Conservation (phyloP, 2,329 filamentous ascomycete species). For the Trematosphaeria pertusa region DNA sequence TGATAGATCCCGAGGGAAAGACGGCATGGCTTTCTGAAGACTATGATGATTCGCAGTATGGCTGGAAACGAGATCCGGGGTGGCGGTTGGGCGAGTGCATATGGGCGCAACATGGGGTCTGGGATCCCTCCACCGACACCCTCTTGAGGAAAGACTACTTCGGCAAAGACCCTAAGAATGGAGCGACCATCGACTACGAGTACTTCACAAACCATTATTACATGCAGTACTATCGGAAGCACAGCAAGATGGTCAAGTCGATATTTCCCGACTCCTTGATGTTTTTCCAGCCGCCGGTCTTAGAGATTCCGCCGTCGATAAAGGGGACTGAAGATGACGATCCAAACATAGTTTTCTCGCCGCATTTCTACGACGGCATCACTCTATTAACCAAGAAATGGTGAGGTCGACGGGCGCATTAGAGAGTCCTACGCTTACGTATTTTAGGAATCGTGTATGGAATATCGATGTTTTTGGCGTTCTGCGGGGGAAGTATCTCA, state of each 20-base stretch:
- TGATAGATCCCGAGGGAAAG: constrained; percentile 88
- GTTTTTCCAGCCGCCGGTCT: constrained; percentile 88
- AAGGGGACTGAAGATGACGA: constrained; percentile 91
- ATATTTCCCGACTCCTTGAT: constrained; percentile 84
- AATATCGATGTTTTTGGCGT: constrained; percentile 96
- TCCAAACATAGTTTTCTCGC: constrained; percentile 86
- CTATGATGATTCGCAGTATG: constrained; percentile 87
- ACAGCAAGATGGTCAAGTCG: constrained; percentile 74
- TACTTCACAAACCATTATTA: constrained; percentile 92
- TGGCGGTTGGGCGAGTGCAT: constrained; percentile 96
- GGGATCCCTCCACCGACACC: constrained; percentile 81
- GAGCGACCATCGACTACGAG: constrained; percentile 77
- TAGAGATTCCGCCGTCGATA: constrained; percentile 88
- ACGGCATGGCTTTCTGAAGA: constrained; percentile 82
- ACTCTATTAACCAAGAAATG: constrained; percentile 98
- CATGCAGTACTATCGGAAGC: constrained; percentile 82
- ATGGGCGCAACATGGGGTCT: constrained; percentile 96
- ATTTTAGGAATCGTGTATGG: constrained; percentile 81
- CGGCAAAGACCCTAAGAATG: constrained; percentile 75
- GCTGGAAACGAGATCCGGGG: constrained; percentile 83
- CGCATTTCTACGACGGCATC: constrained; percentile 96
- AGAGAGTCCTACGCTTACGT: constrained; percentile 16
- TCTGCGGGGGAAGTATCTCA: constrained; percentile 84
- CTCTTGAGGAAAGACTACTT: constrained; percentile 90
- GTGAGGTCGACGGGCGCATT: constrained; percentile 45